These are phyloP conservation scores for Hypholoma sublateritium DNA, from an alignment of 768 basidiomycete species.

Conservation along the genomic window DNA sequence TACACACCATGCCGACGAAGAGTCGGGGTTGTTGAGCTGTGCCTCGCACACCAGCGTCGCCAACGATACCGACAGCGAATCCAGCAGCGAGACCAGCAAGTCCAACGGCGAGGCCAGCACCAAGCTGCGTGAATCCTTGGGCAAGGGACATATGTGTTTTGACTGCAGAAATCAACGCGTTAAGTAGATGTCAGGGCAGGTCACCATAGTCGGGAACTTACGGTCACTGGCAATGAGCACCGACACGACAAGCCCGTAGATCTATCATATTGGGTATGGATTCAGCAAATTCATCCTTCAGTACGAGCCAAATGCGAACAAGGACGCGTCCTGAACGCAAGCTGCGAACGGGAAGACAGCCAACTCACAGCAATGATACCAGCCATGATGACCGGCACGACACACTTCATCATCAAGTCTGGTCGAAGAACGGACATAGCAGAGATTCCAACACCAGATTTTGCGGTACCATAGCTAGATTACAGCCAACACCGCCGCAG, in stretches of 20 bases:
- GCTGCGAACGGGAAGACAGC: slow-evolving; percentile 6
- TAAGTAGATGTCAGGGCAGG: not conserved
- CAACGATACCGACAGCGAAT: slow-evolving; percentile 97
- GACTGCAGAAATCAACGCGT: slow-evolving; percentile 47
- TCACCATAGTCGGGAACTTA: slow-evolving; percentile 43
- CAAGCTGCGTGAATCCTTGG: slow-evolving; percentile 91
- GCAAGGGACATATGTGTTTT: slow-evolving; percentile 81
- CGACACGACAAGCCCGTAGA: slow-evolving; percentile 98
- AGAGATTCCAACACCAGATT: slow-evolving; percentile 96
- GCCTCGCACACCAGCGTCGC: slow-evolving; percentile 97
- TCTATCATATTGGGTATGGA: slow-evolving; percentile 41
- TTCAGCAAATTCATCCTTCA: slow-evolving; percentile 2
- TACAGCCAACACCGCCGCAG: not conserved
- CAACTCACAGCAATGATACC: slow-evolving; percentile 97
- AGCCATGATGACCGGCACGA: slow-evolving; percentile 98
- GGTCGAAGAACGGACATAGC: slow-evolving; percentile 98
- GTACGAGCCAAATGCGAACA: not conserved
- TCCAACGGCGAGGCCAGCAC: slow-evolving; percentile 85
- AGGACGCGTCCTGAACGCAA: not conserved
- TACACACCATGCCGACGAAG: slow-evolving; percentile 80
- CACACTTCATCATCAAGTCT: slow-evolving; percentile 97
- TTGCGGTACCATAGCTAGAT: slow-evolving; percentile 94
- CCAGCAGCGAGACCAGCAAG: slow-evolving; percentile 96
- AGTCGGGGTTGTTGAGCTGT: slow-evolving; percentile 95
- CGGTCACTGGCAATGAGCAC: slow-evolving; percentile 88